Evolutionary conservation across 2,329 filamentous ascomycete species (phyloP).

Genomic region (Pseudogymnoascus sp.): DNA sequence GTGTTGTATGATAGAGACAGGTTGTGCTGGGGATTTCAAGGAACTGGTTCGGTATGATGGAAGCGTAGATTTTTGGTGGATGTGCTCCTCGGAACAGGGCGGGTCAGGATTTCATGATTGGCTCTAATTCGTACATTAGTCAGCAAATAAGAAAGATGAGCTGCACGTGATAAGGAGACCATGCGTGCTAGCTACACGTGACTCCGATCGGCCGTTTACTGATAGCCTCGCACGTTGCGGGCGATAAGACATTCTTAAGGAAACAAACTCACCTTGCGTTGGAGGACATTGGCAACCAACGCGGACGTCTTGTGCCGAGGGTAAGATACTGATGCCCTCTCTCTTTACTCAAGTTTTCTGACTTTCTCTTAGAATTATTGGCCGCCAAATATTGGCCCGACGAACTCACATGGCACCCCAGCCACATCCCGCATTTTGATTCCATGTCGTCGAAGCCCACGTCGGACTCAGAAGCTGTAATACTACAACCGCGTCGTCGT

Average conservation of each 20-base stretch:
- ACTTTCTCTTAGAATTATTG: neutral
- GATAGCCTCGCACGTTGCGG: neutral
- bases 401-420: neutral
- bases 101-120: conserved; percentile 7
- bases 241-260: conserved; percentile 7
- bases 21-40: conserved; percentile 1
- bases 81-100: conserved; percentile 6
- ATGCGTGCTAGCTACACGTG: neutral
- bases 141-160: neutral
- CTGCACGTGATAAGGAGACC: conserved; percentile 8
- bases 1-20: conserved; percentile 4
- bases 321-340: neutral
- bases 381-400: neutral
- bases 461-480: conserved; percentile 8
- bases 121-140: neutral
- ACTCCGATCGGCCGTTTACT: neutral
- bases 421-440: conserved; percentile 4
- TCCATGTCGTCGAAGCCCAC: conserved; percentile 8
- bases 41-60: neutral
- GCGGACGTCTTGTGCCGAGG: neutral
- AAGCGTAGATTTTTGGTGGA: conserved; percentile 8
- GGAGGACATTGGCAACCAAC: conserved; percentile 1
- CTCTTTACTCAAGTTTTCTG: neutral
- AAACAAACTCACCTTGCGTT: conserved; percentile 4
- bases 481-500: conserved; percentile 6